These are phyloP conservation scores for Chaetomium sp. DNA, from an alignment of 2,329 filamentous ascomycete species.

Conservation along the genomic window DNA sequence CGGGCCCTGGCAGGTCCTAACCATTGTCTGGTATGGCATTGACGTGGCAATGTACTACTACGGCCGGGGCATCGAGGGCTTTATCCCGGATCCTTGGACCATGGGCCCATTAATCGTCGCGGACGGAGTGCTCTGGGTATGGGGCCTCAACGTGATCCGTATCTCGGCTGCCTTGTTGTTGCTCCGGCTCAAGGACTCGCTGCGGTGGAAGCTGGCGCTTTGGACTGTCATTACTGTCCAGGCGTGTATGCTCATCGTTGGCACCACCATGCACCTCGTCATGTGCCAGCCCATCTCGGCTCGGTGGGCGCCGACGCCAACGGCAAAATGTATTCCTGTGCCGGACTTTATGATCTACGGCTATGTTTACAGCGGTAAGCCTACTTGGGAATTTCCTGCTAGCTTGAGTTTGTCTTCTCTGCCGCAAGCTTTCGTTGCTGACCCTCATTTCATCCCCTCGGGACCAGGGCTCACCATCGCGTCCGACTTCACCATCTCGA, in stretches of 20 bases:
- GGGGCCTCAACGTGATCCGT: conserved; percentile 15
- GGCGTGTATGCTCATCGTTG: conserved; percentile 11
- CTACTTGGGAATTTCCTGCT: background rate
- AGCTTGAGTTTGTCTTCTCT: background rate
- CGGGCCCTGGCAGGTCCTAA: background rate
- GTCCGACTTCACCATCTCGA: conserved; percentile 15
- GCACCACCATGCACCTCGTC: conserved; percentile 18
- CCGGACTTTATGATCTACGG: conserved; percentile 12
- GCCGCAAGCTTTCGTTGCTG: background rate
- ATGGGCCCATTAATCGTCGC: conserved; percentile 15
- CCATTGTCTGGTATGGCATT: conserved; percentile 16
- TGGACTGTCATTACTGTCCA: conserved; percentile 10
- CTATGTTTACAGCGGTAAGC: conserved; percentile 13
- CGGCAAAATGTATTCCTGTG: conserved; percentile 3
- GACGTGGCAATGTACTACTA: conserved; percentile 16
- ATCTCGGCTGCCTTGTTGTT: conserved; percentile 15
- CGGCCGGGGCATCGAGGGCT: conserved; percentile 14
- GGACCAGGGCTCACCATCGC: conserved; percentile 12
- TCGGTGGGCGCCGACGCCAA: conserved; percentile 13
- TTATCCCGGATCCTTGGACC: conserved; percentile 11
- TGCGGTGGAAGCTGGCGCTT: conserved; percentile 11
- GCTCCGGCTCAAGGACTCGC: conserved; percentile 9
- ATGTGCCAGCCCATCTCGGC: conserved; percentile 19
- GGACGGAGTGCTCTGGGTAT: conserved; percentile 19
- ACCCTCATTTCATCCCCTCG: background rate